Base-by-base conservation (phyloP, 805 yeast genomes). In the Ogataea trehalophila region DNA sequence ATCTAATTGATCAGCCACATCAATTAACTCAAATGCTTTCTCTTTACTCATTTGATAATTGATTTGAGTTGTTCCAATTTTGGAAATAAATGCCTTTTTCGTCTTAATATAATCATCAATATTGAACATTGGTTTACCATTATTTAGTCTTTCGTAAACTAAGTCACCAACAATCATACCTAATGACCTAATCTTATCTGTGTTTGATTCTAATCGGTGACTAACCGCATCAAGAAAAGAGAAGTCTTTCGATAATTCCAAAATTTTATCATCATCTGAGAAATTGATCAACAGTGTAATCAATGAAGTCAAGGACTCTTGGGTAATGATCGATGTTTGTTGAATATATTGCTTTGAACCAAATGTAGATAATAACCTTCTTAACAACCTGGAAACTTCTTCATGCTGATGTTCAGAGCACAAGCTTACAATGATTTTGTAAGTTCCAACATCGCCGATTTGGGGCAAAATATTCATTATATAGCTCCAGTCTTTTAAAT, bases 81-180 rank as follows among this genome's bases (percentile, higher is more conserved):
- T 26, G 2, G 47, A 38, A 40, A 47, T 16, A 23, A 60, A 57
- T 0, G 22, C 33, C 1, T 33, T 51, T 47, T 48, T 62, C 52
- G n/a, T 55, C 42, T 43, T 44, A 48, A 45, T 47, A 48, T 55
- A 63, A 37, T 40, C 60, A 15, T 51, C 46, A 1, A 60, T 58
- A 17, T 62, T 55, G 49, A 70, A 72, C 48, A 60, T 59, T 8
- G 63, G 62, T 4, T 65, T 58, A 1, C 63, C 59, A 5, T 67
- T 62, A 47, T 71, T 56, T 5, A 53, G 41, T 61, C 56, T 52
- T 50, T 52, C 49, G 52, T 77, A 71, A 1, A 79, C 59, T 15
- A 61, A 58, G 55, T 83, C 84, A 1, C 87, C 87, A 6, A 84
- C 60, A 15, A 75, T 57, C 61, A 84, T 77, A 0, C 83, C 90